Evolutionary conservation across 495 filamentous ascomycete genomes (phyloP).

Genomic region (Penicillium mononematosum): DNA sequence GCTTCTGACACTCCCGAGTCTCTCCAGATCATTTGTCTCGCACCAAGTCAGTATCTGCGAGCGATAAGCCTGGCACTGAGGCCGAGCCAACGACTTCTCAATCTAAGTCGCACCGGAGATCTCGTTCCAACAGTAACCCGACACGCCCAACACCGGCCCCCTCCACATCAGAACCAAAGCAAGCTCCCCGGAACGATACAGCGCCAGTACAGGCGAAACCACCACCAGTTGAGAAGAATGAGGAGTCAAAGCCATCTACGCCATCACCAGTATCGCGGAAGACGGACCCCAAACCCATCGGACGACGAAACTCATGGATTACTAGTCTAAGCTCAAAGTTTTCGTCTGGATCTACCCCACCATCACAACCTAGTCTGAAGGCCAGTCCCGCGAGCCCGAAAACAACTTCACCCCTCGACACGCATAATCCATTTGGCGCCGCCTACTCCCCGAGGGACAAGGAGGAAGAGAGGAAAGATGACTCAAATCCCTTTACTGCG

Average conservation of each 20-base stretch:
- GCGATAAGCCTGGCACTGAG: conserved; percentile 29
- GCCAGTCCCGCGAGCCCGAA: conserved; percentile 44
- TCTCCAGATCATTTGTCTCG: conserved; percentile 38
- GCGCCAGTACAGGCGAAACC: conserved; percentile 25
- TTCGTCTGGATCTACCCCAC: conserved; percentile 61
- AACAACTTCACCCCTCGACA: conserved; percentile 42
- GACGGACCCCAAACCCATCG: conserved; percentile 40
- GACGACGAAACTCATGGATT: conserved; percentile 82
- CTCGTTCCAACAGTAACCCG: conserved; percentile 28
- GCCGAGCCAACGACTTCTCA: conserved; percentile 20
- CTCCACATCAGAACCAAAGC: conserved; percentile 17
- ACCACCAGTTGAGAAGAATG: conserved; percentile 20
- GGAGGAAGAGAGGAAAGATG: conserved; percentile 49
- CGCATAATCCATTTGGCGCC: conserved; percentile 48
- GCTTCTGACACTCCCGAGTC: conserved; percentile 11
- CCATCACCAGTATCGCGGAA: conserved; percentile 30
- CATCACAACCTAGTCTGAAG: conserved; percentile 46
- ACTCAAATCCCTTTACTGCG: conserved; percentile 62
- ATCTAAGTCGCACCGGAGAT: conserved; percentile 24
- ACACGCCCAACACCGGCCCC: conserved; percentile 21
- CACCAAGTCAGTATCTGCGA: conserved; percentile 41
- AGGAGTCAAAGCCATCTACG: conserved; percentile 25
- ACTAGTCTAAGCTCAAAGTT: conserved; percentile 91
- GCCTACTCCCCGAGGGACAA: conserved; percentile 60
- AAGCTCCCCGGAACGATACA: conserved; percentile 16